Evolutionary conservation across 1,139 yeast genomes (phyloP).

Genomic region (Taphrina wiesneri): DNA sequence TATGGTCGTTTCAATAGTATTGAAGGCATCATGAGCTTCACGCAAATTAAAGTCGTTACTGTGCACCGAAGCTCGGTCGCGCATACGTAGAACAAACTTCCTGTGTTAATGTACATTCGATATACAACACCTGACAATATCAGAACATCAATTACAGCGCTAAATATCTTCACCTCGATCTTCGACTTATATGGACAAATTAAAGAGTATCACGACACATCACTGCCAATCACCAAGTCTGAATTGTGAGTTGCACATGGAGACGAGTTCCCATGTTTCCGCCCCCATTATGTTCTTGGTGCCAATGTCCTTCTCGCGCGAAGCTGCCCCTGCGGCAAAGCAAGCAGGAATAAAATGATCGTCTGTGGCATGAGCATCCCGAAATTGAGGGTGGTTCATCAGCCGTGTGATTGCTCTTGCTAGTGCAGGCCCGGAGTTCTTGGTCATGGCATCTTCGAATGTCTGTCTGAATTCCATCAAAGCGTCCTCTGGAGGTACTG

Average conservation of each 20-base stretch:
- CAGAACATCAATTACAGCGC: no score
- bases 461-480: not conserved
- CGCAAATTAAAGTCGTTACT: conserved; percentile 9
- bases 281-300: conserved; percentile 2
- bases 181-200: no score
- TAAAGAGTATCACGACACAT: not conserved
- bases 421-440: not conserved
- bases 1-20: conserved; percentile 54
- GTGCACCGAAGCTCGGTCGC: not conserved
- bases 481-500: not conserved
- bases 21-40: conserved; percentile 7
- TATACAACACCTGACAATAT: no score
- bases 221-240: not conserved
- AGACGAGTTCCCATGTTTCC: not conserved
- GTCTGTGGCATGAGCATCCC: conserved; percentile 2
- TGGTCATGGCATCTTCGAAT: conserved; percentile 11
- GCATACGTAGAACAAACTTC: not conserved
- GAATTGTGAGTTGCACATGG: not conserved
- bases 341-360: conserved; percentile 2
- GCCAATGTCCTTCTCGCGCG: not conserved
- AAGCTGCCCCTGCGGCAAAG: conserved; percentile 4
- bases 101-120: no score
- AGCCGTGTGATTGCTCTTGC: not conserved
- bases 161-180: no score
- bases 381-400: not conserved